Evolutionary conservation across 371 early-diverging fungal species (phyloP).

Genomic region (Mortierella sp.): DNA sequence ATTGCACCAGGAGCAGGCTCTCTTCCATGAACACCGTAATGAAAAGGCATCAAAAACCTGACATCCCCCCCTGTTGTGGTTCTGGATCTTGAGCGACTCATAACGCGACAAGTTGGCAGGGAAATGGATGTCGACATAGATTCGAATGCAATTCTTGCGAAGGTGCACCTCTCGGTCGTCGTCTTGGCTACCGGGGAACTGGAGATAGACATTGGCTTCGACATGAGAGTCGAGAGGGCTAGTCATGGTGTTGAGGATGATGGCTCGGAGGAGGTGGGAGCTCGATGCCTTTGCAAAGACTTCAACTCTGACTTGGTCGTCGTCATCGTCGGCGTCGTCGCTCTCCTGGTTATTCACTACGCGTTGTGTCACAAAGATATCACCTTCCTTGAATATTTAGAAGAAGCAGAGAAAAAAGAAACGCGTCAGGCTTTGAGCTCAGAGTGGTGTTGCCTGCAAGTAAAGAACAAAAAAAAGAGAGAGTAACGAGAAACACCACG

Average conservation of each 20-base stretch:
- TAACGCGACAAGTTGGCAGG: neutral
- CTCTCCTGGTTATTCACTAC: neutral
- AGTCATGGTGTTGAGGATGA: neutral
- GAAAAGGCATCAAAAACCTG: neutral
- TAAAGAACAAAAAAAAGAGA: neutral
- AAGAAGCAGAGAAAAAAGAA: neutral
- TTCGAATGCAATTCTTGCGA: neutral
- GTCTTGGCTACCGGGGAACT: neutral
- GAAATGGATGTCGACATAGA: neutral
- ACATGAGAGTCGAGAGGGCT: neutral
- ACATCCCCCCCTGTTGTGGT: neutral
- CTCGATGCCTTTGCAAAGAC: neutral
- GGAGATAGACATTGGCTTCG: neutral
- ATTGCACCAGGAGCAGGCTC: neutral
- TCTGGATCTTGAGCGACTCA: neutral
- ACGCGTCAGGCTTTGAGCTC: no score
- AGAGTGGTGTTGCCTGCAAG: no score
- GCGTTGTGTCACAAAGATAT: neutral
- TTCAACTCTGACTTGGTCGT: neutral
- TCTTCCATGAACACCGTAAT: neutral
- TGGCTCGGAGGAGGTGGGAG: neutral
- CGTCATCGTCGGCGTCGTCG: neutral
- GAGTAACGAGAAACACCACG: no score
- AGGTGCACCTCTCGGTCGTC: neutral
- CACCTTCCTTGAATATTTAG: neutral